Evolutionary conservation across 768 basidiomycete species (phyloP).

Genomic region (Suillus fuscotomentosus): DNA sequence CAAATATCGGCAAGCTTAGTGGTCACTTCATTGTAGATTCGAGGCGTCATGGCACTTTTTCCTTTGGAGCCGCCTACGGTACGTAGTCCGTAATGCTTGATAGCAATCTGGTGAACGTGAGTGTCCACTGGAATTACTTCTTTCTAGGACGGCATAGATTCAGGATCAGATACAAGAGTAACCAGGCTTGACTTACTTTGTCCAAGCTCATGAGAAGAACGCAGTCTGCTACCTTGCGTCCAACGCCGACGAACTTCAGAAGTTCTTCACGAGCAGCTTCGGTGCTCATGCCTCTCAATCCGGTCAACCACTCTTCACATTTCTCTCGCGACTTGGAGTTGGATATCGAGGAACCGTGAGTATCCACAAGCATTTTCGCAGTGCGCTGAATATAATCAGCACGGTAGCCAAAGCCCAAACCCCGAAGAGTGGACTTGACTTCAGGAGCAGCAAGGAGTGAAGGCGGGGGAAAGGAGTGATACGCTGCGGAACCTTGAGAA

Average conservation of each 20-base stretch:
- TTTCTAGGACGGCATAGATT: conserved; percentile 40
- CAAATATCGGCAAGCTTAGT: conserved; percentile 60
- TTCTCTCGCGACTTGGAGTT: conserved; percentile 34
- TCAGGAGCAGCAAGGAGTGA: conserved; percentile 56
- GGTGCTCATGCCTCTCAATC: conserved; percentile 50
- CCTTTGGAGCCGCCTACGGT: conserved; percentile 34
- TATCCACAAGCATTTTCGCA: conserved; percentile 70
- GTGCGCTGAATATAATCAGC: conserved; percentile 87
- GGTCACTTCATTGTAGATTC: conserved; percentile 73
- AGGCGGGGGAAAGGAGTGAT: conserved; percentile 86
- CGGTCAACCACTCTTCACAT: conserved; percentile 59
- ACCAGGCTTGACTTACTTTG: conserved; percentile 53
- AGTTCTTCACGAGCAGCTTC: conserved; percentile 70
- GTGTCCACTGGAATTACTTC: conserved; percentile 95
- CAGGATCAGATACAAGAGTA: neutral
- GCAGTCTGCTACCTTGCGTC: conserved; percentile 96
- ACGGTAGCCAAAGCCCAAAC: conserved; percentile 93
- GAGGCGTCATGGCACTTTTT: conserved; percentile 69
- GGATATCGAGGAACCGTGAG: conserved; percentile 33
- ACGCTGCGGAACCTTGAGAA: conserved; percentile 27
- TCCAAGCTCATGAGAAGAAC: conserved; percentile 89
- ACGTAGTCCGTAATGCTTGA: conserved; percentile 72
- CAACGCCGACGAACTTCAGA: conserved; percentile 85
- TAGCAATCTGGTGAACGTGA: conserved; percentile 88
- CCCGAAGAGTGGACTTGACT: conserved; percentile 65